Conservation (phyloP, 805 yeast species). For the Wickerhamomyces mucosus region DNA sequence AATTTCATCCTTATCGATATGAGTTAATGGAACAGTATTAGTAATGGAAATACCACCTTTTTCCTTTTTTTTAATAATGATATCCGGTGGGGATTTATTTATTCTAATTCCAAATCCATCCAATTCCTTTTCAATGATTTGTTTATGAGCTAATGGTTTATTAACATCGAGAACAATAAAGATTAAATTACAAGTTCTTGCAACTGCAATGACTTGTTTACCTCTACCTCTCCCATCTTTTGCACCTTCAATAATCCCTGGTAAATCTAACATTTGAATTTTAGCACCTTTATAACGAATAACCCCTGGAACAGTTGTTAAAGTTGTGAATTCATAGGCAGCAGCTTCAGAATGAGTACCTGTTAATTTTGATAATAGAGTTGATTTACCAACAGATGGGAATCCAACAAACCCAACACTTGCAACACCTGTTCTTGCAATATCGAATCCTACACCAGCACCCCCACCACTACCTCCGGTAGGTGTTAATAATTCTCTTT, state of each 20-base stretch:
- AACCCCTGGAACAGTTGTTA: slow-evolving; percentile 96
- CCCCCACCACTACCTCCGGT: slow-evolving; percentile 80
- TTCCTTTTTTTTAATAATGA: slow-evolving; percentile 84
- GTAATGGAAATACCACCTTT: slow-evolving; percentile 94
- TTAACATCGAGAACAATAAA: slow-evolving; percentile 93
- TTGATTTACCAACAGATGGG: slow-evolving; percentile 86
- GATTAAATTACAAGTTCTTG: slow-evolving; percentile 91
- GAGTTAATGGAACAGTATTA: slow-evolving; percentile 86
- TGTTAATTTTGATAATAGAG: slow-evolving; percentile 77
- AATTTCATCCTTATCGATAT: slow-evolving; percentile 85
- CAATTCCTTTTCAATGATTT: slow-evolving; percentile 86
- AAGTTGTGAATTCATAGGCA: slow-evolving; percentile 93
- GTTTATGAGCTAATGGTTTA: slow-evolving; percentile 91
- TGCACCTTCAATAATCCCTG: slow-evolving; percentile 88
- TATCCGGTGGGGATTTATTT: slow-evolving; percentile 89
- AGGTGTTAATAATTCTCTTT: slow-evolving; percentile 80
- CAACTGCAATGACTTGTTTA: slow-evolving; percentile 96
- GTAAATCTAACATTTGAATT: slow-evolving; percentile 89
- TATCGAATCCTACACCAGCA: slow-evolving; percentile 92
- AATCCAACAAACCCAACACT: slow-evolving; percentile 97
- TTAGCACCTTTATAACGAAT: slow-evolving; percentile 95
- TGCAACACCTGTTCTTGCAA: slow-evolving; percentile 97
- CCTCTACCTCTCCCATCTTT: slow-evolving; percentile 90
- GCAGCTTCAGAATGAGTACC: slow-evolving; percentile 98
- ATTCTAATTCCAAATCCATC: slow-evolving; percentile 97